Conservation (phyloP, 1,284 basidiomycete species). For the Trichosporon ovoides region DNA sequence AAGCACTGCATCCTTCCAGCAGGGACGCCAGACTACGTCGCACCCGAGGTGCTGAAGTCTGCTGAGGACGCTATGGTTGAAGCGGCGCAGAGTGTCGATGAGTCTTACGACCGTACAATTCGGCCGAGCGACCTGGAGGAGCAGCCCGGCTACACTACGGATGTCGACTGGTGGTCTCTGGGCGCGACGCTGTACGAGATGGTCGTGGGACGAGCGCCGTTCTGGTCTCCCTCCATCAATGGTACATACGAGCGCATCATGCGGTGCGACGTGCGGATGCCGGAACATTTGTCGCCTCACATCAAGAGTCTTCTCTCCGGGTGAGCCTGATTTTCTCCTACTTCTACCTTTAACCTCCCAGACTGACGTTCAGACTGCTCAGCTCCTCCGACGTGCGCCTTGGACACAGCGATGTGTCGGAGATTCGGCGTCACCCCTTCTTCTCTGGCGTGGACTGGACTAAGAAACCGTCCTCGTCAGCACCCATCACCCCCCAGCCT, state of each 20-base stretch:
- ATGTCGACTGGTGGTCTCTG: conserved; percentile 91
- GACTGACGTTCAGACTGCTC: no score
- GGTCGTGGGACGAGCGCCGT: conserved; percentile 72
- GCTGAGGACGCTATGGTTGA: conserved; percentile 75
- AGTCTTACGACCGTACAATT: conserved; percentile 13
- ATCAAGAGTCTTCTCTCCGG: conserved; percentile 20
- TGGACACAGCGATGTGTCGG: conserved; percentile 57
- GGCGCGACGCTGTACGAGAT: conserved; percentile 85
- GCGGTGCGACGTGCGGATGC: conserved; percentile 59
- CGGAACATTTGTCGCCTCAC: conserved; percentile 10
- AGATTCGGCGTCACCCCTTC: conserved; percentile 63
- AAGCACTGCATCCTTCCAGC: conserved; percentile 70
- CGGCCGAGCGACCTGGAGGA: conserved; percentile 14
- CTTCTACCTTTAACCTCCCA: no score
- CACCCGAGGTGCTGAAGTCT: conserved; percentile 75
- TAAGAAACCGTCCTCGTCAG: conserved; percentile 5
- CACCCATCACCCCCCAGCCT: conserved; percentile 9
- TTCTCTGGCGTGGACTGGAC: conserved; percentile 60
- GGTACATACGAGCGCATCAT: conserved; percentile 76
- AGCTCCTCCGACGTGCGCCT: conserved; percentile 62
- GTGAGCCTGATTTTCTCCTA: no score
- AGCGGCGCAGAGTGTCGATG: conserved; percentile 57
- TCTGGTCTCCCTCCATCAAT: conserved; percentile 75
- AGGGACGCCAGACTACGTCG: conserved; percentile 90
- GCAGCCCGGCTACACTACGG: conserved; percentile 63